Conservation (phyloP, 2,329 filamentous ascomycete genomes). For the Fusarium miscanthi region DNA sequence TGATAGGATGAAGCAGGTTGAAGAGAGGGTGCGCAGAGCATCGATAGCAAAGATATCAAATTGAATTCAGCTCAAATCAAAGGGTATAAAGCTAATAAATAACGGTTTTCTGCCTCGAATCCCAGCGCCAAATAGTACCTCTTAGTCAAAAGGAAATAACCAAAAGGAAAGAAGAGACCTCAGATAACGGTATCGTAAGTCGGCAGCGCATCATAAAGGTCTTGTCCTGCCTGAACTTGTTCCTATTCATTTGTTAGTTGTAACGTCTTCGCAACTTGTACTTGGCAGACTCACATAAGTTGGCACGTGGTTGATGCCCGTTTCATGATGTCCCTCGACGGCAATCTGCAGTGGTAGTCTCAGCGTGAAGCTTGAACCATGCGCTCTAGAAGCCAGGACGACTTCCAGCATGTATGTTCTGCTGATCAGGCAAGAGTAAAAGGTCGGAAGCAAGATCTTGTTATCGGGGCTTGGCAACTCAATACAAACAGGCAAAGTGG, state of each 20-base stretch:
- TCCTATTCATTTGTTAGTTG: background rate
- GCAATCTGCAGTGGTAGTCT: conserved; percentile 27
- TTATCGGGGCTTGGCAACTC: conserved; percentile 15
- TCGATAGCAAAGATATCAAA: background rate
- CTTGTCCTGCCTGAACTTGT: conserved; percentile 21
- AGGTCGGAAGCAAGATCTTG: conserved; percentile 29
- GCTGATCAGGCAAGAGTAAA: conserved; percentile 34
- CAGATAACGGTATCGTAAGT: conserved; percentile 8
- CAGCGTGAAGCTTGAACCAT: conserved; percentile 9
- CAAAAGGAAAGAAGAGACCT: too few relatives aligned
- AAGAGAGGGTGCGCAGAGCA: accelerated
- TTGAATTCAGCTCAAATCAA: accelerated
- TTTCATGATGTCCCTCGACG: background rate
- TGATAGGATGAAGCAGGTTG: accelerated
- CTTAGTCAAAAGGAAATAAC: background rate
- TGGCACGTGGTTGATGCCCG: conserved; percentile 8
- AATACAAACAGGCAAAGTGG: conserved; percentile 6
- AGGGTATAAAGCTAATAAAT: background rate
- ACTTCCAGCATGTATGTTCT: conserved; percentile 23
- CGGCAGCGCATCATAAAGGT: conserved; percentile 14
- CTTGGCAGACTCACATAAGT: conserved; percentile 17
- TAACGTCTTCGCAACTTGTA: accelerated
- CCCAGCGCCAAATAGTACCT: background rate
- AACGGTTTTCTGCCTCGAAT: accelerated
- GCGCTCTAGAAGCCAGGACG: background rate